These are phyloP conservation scores for Aspergillus sparsus DNA, from an alignment of 495 filamentous ascomycete species.

Conservation along the genomic window DNA sequence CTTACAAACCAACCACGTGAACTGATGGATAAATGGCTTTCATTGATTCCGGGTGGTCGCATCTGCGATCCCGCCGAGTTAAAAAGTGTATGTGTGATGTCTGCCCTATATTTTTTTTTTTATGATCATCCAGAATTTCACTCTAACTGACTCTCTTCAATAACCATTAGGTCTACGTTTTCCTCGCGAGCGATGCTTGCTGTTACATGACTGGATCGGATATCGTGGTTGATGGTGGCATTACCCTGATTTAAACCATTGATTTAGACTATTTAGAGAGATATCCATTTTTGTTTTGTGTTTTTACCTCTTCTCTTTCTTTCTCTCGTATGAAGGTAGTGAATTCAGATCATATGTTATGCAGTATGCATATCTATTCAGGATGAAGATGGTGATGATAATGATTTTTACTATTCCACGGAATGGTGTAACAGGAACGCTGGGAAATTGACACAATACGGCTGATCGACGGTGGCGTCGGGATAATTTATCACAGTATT, in stretches of 20 bases:
- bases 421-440: too few species aligned
- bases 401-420: too few species aligned
- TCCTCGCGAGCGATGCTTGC: neutral
- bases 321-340: too few species aligned
- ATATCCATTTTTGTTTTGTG: neutral
- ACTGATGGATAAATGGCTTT: constrained; percentile 58
- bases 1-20: constrained; percentile 49
- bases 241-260: constrained; percentile 1
- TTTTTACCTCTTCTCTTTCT: neutral
- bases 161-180: neutral
- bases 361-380: too few species aligned
- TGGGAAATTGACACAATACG: too few species aligned
- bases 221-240: constrained; percentile 1
- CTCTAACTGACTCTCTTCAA: neutral
- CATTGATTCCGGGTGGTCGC: constrained; percentile 6
- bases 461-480: too few species aligned
- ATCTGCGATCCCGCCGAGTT: constrained; percentile 3
- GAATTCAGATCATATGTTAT: too few species aligned
- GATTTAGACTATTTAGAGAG: neutral
- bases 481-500: too few species aligned
- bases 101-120: too few species aligned
- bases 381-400: too few species aligned
- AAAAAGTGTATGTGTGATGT: neutral
- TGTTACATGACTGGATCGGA: constrained; percentile 7
- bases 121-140: too few species aligned